Evolutionary conservation across 208 protist genomes (phyloP), one percentile per base, ranked within the genome.

Genomic region (Leishmania gerbilli): DNA sequence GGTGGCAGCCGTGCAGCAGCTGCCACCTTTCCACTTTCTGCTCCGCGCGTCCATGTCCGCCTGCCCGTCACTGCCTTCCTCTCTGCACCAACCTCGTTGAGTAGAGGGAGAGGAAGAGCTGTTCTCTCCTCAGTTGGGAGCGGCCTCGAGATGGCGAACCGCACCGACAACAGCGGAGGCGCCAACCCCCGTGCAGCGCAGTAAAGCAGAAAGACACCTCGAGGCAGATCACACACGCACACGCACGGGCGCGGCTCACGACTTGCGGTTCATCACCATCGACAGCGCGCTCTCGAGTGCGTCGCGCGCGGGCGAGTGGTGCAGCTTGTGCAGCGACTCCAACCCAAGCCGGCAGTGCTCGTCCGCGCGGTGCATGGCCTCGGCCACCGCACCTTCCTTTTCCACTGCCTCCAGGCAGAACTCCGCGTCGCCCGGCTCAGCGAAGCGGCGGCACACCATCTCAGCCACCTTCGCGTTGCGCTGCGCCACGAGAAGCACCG

Each of bases 401-500:
- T 92, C 83, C 75, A 96, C 79, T 71, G 74, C 83, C 71, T 88
- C 86, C 68, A 95, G 81, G 62, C 91, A 94, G 60, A 88, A 84
- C 55, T 81, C 76, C 11, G 56, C 67, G 45, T 94, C 93, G 17
- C 82, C 91, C 0, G 79, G 83, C 53, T 89, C 76, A 4, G 47
- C 76, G 77, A 94, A 94, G 58, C 90, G 91, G 19, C 91, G 90
- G 21, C 91, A 90, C 64, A 96, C 88, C 51, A 86, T 84, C 34
- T 74, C 86, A 71, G 92, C 83, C 27, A 95, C 89, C 77, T 79
- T 83, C 2, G 80, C 53, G 53, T 95, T 90, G 55, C 89, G 83
- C 83, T 86, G 85, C 34, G 90, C 93, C 4, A 90, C 91, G 19
- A 96, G 90, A 68, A 96, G 81, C 65, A 95, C 92, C 31, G 94